These are phyloP conservation scores for Elsinoe fawcettii DNA, from an alignment of 2,329 filamentous ascomycete genomes.

Conservation along the genomic window DNA sequence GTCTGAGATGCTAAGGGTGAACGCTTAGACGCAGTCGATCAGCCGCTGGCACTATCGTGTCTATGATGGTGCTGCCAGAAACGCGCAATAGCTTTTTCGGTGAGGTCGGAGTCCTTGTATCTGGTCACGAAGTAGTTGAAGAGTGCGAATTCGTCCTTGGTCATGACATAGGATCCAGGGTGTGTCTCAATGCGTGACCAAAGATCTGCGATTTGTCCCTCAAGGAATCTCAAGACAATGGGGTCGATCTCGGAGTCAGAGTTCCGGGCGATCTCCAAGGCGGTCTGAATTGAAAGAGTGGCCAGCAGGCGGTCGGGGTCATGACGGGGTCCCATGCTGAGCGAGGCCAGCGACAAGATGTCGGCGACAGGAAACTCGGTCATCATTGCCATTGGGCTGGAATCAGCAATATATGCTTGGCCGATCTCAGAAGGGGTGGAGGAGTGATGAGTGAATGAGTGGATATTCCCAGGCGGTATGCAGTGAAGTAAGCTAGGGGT, in stretches of 20 bases:
- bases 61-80: conserved; percentile 46
- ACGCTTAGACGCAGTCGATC: neutral
- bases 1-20: too few species aligned
- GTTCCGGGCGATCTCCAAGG: conserved; percentile 69
- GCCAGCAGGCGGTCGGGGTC: neutral
- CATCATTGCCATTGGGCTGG: conserved; percentile 23
- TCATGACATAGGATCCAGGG: conserved; percentile 65
- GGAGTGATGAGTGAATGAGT: neutral
- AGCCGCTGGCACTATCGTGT: conserved; percentile 3
- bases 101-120: conserved; percentile 47
- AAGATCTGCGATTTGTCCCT: conserved; percentile 54
- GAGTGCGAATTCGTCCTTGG: conserved; percentile 68
- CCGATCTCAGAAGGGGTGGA: neutral
- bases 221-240: conserved; percentile 56
- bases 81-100: conserved; percentile 46
- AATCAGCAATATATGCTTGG: conserved; percentile 37
- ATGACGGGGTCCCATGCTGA: conserved; percentile 10
- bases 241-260: conserved; percentile 60
- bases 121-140: conserved; percentile 77
- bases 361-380: conserved; percentile 12
- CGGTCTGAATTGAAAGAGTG: conserved; percentile 51
- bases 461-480: neutral
- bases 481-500: conserved; percentile 2
- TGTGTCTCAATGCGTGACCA: conserved; percentile 60
- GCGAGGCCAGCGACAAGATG: conserved; percentile 9